Base-by-base conservation (phyloP, 139 green algal genomes). In the Picochlorum sp. region DNA sequence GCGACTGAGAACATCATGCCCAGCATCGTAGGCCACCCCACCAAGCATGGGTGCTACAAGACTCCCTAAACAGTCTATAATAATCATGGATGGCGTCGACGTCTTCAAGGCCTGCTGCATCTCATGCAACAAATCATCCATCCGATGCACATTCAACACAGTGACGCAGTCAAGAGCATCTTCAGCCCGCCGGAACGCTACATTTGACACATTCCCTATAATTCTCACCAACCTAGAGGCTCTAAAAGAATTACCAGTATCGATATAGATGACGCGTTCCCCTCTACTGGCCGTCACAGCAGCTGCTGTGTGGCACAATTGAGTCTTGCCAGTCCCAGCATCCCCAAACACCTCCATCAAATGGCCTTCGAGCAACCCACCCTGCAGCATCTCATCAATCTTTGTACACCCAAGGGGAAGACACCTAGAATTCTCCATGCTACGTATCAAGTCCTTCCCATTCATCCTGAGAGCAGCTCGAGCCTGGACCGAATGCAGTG, bases 321-420 rank as follows among this genome's bases (percentile, higher is more conserved):
- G 71, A 2, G 71, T 77, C 65, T 77, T 77, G 49, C 71, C 71
- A 24, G 59, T 57, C 50, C 64, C 70, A 6, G 70, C 50, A 38
- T 77, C 71, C 4, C 71, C 71, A 49, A 54, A 68, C 3, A 73
- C 6, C 41, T 77, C 71, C 13, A 68, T 6, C 37, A 77, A 4
- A 28, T 77, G 71, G 2, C 71, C 71, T 3, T 62, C 59, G 18
- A 65, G 24, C 23, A 73, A 18, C 11, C 71, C 71, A 26, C 60
- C 65, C 2, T 60, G 24, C 37, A 77, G 71, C 24, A 77, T 30
- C 56, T 71, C 26, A 16, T 54, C 47, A 20, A 54, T 21, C 47
- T 54, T 21, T 20, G 16, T 20, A 20, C 16, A 20, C n/a, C 47
- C 47, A 54, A 54, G n/a, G 6, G 47, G 47, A 20, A 54, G n/a